These are phyloP conservation scores for Aspergillus jensenii DNA, from an alignment of 2,329 filamentous ascomycete genomes.

Conservation along the genomic window DNA sequence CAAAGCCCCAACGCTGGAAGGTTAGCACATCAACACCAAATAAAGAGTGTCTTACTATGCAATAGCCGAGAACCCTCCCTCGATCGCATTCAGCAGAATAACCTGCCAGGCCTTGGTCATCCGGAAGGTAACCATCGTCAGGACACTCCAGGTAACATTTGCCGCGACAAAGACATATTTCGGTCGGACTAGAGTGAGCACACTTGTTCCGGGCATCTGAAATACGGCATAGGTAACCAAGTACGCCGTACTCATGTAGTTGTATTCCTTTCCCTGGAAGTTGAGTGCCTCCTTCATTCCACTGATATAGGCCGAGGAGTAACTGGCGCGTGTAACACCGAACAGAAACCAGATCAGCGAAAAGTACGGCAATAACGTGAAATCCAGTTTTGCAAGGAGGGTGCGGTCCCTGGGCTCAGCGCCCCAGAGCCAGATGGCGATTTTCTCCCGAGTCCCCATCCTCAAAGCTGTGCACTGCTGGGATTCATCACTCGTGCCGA, in stretches of 20 bases:
- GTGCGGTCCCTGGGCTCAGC: slow-evolving; percentile 4
- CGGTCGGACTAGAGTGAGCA: slow-evolving; percentile 38
- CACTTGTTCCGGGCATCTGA: slow-evolving; percentile 46
- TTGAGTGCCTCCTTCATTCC: slow-evolving; percentile 41
- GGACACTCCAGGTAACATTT: slow-evolving; percentile 46
- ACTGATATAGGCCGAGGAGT: slow-evolving; percentile 45
- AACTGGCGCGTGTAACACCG: slow-evolving; percentile 46
- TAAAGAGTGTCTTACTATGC: slow-evolving; percentile 34
- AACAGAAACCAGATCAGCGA: slow-evolving; percentile 51
- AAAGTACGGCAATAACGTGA: slow-evolving; percentile 46
- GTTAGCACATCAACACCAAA: neutral
- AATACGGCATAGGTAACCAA: slow-evolving; percentile 46
- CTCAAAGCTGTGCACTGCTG: too few relatives aligned
- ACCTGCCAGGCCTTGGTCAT: slow-evolving; percentile 46
- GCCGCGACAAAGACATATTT: slow-evolving; percentile 46
- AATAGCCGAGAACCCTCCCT: slow-evolving; percentile 46
- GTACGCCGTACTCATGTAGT: slow-evolving; percentile 40
- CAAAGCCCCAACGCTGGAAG: slow-evolving; percentile 40
- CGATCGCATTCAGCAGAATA: slow-evolving; percentile 46
- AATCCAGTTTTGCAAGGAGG: slow-evolving; percentile 38
- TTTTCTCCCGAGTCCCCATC: neutral
- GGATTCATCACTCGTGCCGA: too few relatives aligned
- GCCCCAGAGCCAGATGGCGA: slow-evolving; percentile 9
- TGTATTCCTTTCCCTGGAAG: slow-evolving; percentile 43
- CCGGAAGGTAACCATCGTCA: slow-evolving; percentile 46